Conservation (phyloP, 805 yeast genomes). For the Candida tibetensis region DNA sequence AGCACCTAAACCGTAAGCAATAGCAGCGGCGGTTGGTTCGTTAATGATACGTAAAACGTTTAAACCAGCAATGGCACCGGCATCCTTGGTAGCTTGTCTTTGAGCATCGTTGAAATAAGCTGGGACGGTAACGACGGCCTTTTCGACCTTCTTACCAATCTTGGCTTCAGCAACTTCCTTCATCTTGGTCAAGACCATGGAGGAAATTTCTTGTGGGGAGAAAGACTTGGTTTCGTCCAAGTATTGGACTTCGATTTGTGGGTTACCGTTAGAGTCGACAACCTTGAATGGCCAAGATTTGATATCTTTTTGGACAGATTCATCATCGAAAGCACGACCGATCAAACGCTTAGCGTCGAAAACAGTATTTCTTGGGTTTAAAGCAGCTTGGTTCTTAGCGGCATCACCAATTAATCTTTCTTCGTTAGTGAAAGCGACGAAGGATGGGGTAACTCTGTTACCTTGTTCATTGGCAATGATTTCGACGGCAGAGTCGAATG, state of each 20-base stretch:
- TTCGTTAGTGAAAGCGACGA: slow-evolving; percentile 48
- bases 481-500: slow-evolving; percentile 49
- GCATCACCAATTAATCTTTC: slow-evolving; percentile 53
- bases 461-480: slow-evolving; percentile 52
- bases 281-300: slow-evolving; percentile 50
- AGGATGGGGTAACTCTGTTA: slow-evolving; percentile 51
- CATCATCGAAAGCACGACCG: slow-evolving; percentile 62
- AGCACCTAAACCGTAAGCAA: slow-evolving; percentile 87
- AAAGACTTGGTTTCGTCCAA: slow-evolving; percentile 46
- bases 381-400: slow-evolving; percentile 51
- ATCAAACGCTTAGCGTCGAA: slow-evolving; percentile 51
- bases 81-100: slow-evolving; percentile 52
- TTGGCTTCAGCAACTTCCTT: slow-evolving; percentile 81
- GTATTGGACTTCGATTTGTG: slow-evolving; percentile 46
- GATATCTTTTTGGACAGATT: slow-evolving; percentile 57
- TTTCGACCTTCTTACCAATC: slow-evolving; percentile 73
- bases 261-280: slow-evolving; percentile 44
- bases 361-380: slow-evolving; percentile 49
- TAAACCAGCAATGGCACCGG: slow-evolving; percentile 51
- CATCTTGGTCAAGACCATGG: slow-evolving; percentile 51
- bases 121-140: slow-evolving; percentile 50
- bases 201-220: slow-evolving; percentile 49
- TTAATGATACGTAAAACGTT: slow-evolving; percentile 48
- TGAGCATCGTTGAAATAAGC: slow-evolving; percentile 51
- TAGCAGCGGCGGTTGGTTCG: slow-evolving; percentile 88